Conservation (phyloP, 2,329 filamentous ascomycete species). For the Fusarium solani-melongenae region DNA sequence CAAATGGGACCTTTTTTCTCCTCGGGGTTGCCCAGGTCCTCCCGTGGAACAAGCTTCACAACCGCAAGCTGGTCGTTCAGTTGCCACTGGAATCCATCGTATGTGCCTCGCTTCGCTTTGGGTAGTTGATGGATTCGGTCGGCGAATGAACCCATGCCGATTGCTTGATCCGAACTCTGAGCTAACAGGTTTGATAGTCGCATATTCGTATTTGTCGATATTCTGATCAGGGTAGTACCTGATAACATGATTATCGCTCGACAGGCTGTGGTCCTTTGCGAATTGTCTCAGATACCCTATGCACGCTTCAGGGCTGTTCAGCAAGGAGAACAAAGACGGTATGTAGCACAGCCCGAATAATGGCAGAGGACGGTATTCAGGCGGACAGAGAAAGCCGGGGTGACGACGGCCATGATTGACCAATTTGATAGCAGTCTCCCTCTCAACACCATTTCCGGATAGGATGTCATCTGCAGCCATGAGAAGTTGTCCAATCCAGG, state of each 20-base stretch:
- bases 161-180: neutral
- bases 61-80: neutral
- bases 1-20: neutral
- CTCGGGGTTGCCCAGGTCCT: neutral
- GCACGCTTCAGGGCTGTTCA: neutral
- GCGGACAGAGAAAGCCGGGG: neutral
- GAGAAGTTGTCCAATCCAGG: neutral
- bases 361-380: rapidly evolving
- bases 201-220: neutral
- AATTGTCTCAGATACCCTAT: neutral
- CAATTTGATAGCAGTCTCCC: neutral
- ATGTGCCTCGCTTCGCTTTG: neutral
- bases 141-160: neutral
- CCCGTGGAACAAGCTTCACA: neutral
- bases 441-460: neutral
- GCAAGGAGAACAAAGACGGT: neutral
- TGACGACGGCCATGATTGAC: neutral
- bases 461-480: neutral
- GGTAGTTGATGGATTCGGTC: neutral
- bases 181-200: neutral
- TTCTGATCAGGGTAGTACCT: neutral
- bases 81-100: neutral
- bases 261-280: neutral
- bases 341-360: neutral
- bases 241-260: neutral